These are phyloP conservation scores for Tephrocybe rancida DNA, from an alignment of 768 basidiomycete species.

Conservation along the genomic window DNA sequence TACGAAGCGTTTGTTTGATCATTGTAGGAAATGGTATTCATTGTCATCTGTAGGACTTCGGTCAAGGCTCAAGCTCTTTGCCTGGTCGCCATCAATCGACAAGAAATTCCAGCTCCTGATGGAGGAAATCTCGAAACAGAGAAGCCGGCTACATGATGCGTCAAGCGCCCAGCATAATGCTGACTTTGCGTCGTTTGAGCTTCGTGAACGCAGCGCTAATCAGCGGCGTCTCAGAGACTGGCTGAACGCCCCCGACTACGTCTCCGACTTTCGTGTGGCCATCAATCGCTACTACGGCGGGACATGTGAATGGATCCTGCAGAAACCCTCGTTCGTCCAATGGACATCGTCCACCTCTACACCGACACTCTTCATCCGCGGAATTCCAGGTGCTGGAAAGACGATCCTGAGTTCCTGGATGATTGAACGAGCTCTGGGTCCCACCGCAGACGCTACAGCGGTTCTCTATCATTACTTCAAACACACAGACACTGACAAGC, in stretches of 20 bases:
- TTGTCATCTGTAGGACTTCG: background rate
- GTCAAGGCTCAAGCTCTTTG: background rate
- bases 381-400: slow-evolving; percentile 10
- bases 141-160: background rate
- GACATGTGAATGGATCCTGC: slow-evolving; percentile 12
- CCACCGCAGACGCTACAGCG: background rate
- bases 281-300: background rate
- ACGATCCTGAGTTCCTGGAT: slow-evolving; percentile 13
- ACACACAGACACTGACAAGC: too few relatives aligned
- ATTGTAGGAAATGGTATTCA: background rate
- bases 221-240: slow-evolving; percentile 1
- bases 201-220: background rate
- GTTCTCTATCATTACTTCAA: slow-evolving; percentile 14
- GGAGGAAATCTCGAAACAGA: background rate
- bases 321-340: background rate
- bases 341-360: background rate
- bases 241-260: slow-evolving; percentile 9
- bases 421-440: background rate
- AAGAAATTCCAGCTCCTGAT: background rate
- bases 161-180: slow-evolving; percentile 3
- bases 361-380: slow-evolving; percentile 4
- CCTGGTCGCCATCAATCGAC: background rate
- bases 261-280: slow-evolving; percentile 1
- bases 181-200: background rate
- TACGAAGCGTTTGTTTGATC: background rate